Evolutionary conservation across 139 green algal genomes (phyloP), one percentile per base, ranked within the genome.

Genomic region (Chlamydomonas urium): DNA sequence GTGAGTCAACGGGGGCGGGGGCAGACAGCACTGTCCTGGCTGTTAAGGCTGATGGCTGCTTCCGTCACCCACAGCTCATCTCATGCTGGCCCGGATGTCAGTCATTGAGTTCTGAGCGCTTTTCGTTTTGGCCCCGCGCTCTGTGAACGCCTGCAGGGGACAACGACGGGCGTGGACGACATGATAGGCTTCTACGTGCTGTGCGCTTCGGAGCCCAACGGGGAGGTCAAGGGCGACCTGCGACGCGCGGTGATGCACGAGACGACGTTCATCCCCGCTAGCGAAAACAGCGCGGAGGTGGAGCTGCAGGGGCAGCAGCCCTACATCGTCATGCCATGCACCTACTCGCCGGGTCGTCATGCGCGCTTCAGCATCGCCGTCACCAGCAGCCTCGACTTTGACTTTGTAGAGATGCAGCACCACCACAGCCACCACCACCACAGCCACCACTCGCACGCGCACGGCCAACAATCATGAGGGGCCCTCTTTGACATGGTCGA

Each of bases 151-250:
- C 48, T 33, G 48, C 48, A 23, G 47, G 28, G 29, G 47, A n/a
- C 29, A 66, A 42, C 19, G 53, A 63, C 53, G 6, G 23, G 24
- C 17, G 60, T 84, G 29, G 79, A 88, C n/a, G 74, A 79, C 62
- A 88, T 88, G 82, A 74, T 88, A 24, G 82, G 82, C 14, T 75
- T 88, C 31, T 88, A 88, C 76, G 63, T 88, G 4, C 70, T 88
- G 47, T 24, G 62, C 38, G 66, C 72, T 21, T 66, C 70, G 4
- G 72, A 83, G 34, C 32, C 68, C 35, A 72, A 66, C 21, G 74
- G 82, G 0, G 74, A 76, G 10, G 82, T 82, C 31, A 71, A 71
- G 68, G 81, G 74, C 21, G 34, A 79, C 56, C 23, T 73, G 33
- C 69, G 63, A 19, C 67, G 57, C 2, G 69, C 73, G 5, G 47